Base-by-base conservation (phyloP, 2,329 filamentous ascomycete species). In the Leptographium wingfieldii region DNA sequence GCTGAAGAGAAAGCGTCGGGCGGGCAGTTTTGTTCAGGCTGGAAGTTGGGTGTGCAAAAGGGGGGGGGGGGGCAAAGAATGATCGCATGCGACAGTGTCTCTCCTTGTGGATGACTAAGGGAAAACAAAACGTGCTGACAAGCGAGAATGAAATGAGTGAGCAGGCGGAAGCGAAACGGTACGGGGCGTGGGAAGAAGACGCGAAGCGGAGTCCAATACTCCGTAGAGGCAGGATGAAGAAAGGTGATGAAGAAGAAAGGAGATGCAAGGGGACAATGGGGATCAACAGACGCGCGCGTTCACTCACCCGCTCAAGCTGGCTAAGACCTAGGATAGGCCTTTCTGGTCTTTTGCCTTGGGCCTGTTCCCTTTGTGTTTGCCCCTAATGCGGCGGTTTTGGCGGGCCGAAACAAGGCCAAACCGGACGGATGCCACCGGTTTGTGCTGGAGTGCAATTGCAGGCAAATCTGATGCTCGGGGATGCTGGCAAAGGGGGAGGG, bases 341-440 rank as follows among this genome's bases (percentile, higher is more conserved):
- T 43, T 40, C 7, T 19, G 25, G 31, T 7, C 22, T 35, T 40
- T 14, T 51, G 19, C 38, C 29, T 27, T 56, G 29, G 40, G 55
- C 49, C 31, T 48, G 49, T 54, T 25, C 51, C 31, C 43, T 27
- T 14, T 52, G 14, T 7, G 16, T 19, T n/a, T 31, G 55, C 58
- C 58, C 60, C 62, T 60, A 60, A 60, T 54, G 54, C 62, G 49
- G 38, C 55, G 57, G 62, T 56, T 60, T 62, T 55, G 57, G 57
- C 56, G 60, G 62, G 31, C 62, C 60, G 60, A 58, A 38, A 57
- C 52, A 60, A 59, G 57, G 31, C 54, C 59, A 59, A 55, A 56
- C 38, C 49, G 54, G 56, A 56, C 38, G 25, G 55, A 38, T 38
- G 55, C 22, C 55, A 56, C 55, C 38, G 35, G 38, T 56, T 27